Evolutionary conservation across 345 rosid species (phyloP).

Genomic region (Citrus cavaleriei): DNA sequence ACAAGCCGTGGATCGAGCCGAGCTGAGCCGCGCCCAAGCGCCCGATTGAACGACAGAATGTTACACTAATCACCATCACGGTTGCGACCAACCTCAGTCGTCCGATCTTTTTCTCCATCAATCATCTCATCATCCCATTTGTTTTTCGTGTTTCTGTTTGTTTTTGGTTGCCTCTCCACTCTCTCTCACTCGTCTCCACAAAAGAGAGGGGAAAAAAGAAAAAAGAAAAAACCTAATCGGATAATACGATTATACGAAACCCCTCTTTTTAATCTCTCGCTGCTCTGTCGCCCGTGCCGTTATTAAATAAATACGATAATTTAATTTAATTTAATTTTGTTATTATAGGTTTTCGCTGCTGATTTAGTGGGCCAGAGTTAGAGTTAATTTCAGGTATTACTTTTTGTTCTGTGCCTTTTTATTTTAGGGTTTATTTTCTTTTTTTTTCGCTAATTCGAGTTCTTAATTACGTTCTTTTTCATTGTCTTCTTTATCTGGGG

Average conservation of each 20-base stretch:
- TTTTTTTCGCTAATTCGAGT: not conserved
- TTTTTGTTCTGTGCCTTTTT: not conserved
- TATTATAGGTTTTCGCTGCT: not conserved
- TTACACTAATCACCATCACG: constrained; percentile 21
- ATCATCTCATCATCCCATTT: not conserved
- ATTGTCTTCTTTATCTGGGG: not conserved
- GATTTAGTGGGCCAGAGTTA: constrained; percentile 10
- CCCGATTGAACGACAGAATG: constrained; percentile 36
- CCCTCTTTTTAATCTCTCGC: not conserved
- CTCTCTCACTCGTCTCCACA: no score
- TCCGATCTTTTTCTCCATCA: constrained; percentile 22
- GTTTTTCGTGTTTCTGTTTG: not conserved
- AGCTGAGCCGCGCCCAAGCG: constrained; percentile 39
- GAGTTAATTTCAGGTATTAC: constrained; percentile 10
- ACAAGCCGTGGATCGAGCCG: constrained; percentile 15
- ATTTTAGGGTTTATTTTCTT: not conserved
- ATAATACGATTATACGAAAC: not conserved
- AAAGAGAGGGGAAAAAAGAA: not conserved
- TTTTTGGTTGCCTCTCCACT: not conserved
- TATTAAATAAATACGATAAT: not conserved
- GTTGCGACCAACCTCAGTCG: constrained; percentile 35
- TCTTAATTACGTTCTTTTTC: not conserved
- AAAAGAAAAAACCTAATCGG: not conserved
- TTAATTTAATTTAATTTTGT: not conserved
- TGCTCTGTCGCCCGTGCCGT: not conserved